Evolutionary conservation across 2,329 filamentous ascomycete species (phyloP).

Genomic region (Parascedosporium putredinis): DNA sequence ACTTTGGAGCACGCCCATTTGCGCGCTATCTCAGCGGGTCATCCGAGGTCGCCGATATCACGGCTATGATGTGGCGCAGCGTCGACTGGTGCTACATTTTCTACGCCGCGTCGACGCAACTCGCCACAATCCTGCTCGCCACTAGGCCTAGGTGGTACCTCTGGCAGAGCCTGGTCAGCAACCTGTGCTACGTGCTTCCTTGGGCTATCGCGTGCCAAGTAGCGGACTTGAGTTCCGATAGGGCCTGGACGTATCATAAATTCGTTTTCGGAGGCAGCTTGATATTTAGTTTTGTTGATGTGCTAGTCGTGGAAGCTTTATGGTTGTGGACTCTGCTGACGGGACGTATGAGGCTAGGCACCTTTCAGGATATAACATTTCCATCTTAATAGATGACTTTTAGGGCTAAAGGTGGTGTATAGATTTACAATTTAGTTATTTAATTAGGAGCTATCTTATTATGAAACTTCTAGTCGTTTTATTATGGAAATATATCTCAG

Average conservation of each 20-base stretch:
- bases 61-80: slow-evolving; percentile 53
- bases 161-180: slow-evolving; percentile 55
- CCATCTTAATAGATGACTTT: no score
- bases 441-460: no score
- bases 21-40: slow-evolving; percentile 51
- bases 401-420: no score
- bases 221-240: slow-evolving; percentile 32
- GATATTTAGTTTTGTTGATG: slow-evolving; percentile 53
- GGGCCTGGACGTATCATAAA: slow-evolving; percentile 58
- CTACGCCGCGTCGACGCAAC: slow-evolving; percentile 54
- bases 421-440: no score
- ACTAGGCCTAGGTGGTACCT: slow-evolving; percentile 58
- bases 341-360: slow-evolving; percentile 26
- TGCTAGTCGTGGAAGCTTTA: slow-evolving; percentile 36
- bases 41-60: slow-evolving; percentile 46
- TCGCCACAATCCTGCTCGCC: slow-evolving; percentile 54
- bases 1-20: slow-evolving; percentile 48
- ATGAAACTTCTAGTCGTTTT: no score
- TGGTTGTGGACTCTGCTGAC: slow-evolving; percentile 41
- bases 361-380: no score
- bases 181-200: slow-evolving; percentile 57
- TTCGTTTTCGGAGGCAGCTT: slow-evolving; percentile 59
- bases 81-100: slow-evolving; percentile 61
- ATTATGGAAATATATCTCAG: no score
- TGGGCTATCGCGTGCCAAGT: slow-evolving; percentile 56